Evolutionary conservation across 2,329 filamentous ascomycete species (phyloP), one percentile per base, ranked within the genome.

Genomic region (Botrytis hyacinthi): DNA sequence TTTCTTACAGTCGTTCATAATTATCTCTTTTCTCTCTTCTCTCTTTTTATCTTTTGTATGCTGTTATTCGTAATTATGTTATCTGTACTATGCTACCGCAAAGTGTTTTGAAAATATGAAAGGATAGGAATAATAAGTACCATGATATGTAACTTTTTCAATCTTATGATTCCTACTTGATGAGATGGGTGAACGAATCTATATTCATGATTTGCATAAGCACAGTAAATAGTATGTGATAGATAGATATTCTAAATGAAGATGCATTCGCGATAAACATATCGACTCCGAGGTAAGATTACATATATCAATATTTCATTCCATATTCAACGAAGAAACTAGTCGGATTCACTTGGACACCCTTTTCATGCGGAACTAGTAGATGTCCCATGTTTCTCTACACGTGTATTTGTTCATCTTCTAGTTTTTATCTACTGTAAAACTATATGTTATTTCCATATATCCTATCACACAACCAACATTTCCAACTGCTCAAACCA

Each of bases 191-290:
- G 26, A 51, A 10, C 48, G 26, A n/a, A 14, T 51, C 10, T 16
- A n/a, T n/a, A 2, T n/a, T 16, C 16, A 2, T 16, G 26, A 51
- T 6, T n/a, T 0, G 5, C 6, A 16, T 51, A 3, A 5, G 16
- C 10, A 26, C 8, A 48, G 5, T n/a, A 26, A n/a, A 5, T 54
- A 16, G 2, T n/a, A 51, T 51, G 4, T n/a, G 44, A 22, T 22
- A 1, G 42, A 44, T 18, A 5, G 44, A 22, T 48, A 48, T 22
- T 48, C 20, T 44, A 2, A 46, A 48, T 46, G 18, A 22, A 8
- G 2, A 51, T 51, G 22, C 5, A 5, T 16, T 14, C 5, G 48
- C n/a, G 26, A 7, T n/a, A 14, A 14, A 51, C 5, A n/a, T n/a
- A 9, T 26, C 26, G n/a, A n/a, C 22, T 51, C 46, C 9, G 2